These are phyloP conservation scores for Saccharomycopsis sp. DNA, from an alignment of 805 yeast species.

Conservation along the genomic window DNA sequence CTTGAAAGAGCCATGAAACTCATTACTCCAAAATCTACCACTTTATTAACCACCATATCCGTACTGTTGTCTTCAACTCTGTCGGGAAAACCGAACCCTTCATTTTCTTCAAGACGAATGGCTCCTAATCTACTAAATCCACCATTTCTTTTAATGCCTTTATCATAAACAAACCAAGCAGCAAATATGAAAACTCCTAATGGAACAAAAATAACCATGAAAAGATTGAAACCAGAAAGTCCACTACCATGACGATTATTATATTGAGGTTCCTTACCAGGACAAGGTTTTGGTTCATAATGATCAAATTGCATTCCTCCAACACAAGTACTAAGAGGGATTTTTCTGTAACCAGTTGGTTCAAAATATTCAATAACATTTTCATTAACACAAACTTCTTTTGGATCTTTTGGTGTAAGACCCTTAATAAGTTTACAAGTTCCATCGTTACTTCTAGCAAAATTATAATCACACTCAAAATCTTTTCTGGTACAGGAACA, in stretches of 20 bases:
- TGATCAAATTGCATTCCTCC: constrained; percentile 71
- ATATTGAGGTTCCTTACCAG: constrained; percentile 71
- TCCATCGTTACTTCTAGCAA: constrained; percentile 57
- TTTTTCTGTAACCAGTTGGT: constrained; percentile 86
- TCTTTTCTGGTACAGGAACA: constrained; percentile 83
- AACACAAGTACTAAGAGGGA: constrained; percentile 76
- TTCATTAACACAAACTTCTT: constrained; percentile 44
- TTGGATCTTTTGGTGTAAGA: constrained; percentile 51
- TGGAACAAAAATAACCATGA: constrained; percentile 48
- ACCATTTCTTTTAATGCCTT: constrained; percentile 71
- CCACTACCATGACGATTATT: constrained; percentile 39
- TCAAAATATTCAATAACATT: constrained; percentile 62
- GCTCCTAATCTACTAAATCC: constrained; percentile 75
- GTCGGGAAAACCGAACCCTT: constrained; percentile 28
- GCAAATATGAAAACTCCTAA: constrained; percentile 37
- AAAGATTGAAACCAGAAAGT: constrained; percentile 42
- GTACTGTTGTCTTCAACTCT: constrained; percentile 53
- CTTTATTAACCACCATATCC: constrained; percentile 47
- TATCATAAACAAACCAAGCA: constrained; percentile 69
- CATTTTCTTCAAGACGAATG: constrained; percentile 73
- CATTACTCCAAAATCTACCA: constrained; percentile 48
- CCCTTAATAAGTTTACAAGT: constrained; percentile 82
- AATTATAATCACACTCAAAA: constrained; percentile 91
- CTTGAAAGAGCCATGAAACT: constrained; percentile 30
- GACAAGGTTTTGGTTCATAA: constrained; percentile 64